These are phyloP conservation scores for Pseudogymnoascus sp. DNA, from an alignment of 2,329 filamentous ascomycete species.

Conservation along the genomic window DNA sequence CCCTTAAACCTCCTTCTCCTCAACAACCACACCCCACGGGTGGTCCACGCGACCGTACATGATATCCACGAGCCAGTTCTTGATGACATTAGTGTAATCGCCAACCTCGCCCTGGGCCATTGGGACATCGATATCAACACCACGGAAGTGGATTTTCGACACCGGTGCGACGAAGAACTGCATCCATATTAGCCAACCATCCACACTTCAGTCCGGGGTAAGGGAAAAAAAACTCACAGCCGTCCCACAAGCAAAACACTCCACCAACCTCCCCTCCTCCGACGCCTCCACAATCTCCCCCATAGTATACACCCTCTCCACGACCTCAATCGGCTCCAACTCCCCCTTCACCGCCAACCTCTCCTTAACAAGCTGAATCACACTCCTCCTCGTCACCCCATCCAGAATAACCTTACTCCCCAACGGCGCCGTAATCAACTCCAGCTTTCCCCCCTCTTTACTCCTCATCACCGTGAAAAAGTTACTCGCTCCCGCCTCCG, in stretches of 20 bases:
- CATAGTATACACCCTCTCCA: conserved; percentile 79
- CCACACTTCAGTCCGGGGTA: not conserved
- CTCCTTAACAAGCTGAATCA: conserved; percentile 63
- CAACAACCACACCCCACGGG: conserved; percentile 60
- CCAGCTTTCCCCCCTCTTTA: conserved; percentile 47
- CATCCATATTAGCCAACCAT: conserved; percentile 10
- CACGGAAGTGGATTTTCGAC: conserved; percentile 59
- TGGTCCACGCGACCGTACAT: conserved; percentile 66
- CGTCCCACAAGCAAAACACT: conserved; percentile 81
- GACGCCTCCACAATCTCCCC: conserved; percentile 65
- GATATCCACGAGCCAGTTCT: conserved; percentile 61
- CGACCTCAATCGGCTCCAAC: conserved; percentile 54
- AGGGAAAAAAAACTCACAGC: conserved; percentile 52
- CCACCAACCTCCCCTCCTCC: conserved; percentile 67
- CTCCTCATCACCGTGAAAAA: conserved; percentile 79
- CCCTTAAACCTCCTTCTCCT: conserved; percentile 40
- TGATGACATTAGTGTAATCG: conserved; percentile 52
- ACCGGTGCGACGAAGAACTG: conserved; percentile 66
- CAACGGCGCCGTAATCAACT: conserved; percentile 77
- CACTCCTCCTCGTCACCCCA: conserved; percentile 76
- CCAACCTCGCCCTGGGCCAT: conserved; percentile 48
- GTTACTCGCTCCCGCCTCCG: conserved; percentile 86
- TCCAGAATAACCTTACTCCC: conserved; percentile 79
- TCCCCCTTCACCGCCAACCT: conserved; percentile 41
- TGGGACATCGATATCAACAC: conserved; percentile 53